These are phyloP conservation scores for Sapria himalayana DNA, from an alignment of 345 rosid species.

Conservation along the genomic window DNA sequence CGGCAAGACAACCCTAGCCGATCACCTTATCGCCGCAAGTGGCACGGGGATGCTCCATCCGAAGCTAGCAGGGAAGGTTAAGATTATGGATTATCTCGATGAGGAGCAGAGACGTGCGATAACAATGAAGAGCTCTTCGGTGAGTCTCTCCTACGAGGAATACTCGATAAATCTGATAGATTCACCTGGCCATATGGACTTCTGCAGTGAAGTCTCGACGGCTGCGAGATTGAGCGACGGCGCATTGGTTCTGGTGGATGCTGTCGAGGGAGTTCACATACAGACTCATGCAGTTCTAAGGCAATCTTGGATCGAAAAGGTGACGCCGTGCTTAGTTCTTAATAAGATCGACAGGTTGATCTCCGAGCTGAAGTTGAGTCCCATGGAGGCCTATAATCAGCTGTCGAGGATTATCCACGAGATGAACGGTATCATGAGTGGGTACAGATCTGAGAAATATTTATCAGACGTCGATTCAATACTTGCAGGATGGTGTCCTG, in stretches of 20 bases:
- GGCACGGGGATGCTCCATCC: conserved; percentile 70
- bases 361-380: conserved; percentile 59
- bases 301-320: conserved; percentile 81
- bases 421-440: conserved; percentile 75
- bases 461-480: conserved; percentile 82
- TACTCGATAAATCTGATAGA: conserved; percentile 58
- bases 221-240: conserved; percentile 90
- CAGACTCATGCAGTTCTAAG: conserved; percentile 88
- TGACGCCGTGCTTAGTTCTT: conserved; percentile 81
- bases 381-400: conserved; percentile 63
- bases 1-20: conserved; percentile 90
- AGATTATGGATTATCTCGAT: conserved; percentile 80
- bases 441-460: conserved; percentile 69
- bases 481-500: conserved; percentile 31
- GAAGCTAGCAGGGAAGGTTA: conserved; percentile 61
- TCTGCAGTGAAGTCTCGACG: conserved; percentile 84
- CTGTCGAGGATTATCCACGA: conserved; percentile 78
- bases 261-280: conserved; percentile 86
- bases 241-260: conserved; percentile 77
- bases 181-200: conserved; percentile 97
- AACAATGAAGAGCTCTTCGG: conserved; percentile 93
- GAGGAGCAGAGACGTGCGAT: conserved; percentile 96
- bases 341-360: conserved; percentile 89
- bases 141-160: conserved; percentile 34
- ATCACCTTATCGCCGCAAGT: conserved; percentile 64